Conservation (phyloP, 1,139 yeast genomes). For the Sugiyamaella novakii region DNA sequence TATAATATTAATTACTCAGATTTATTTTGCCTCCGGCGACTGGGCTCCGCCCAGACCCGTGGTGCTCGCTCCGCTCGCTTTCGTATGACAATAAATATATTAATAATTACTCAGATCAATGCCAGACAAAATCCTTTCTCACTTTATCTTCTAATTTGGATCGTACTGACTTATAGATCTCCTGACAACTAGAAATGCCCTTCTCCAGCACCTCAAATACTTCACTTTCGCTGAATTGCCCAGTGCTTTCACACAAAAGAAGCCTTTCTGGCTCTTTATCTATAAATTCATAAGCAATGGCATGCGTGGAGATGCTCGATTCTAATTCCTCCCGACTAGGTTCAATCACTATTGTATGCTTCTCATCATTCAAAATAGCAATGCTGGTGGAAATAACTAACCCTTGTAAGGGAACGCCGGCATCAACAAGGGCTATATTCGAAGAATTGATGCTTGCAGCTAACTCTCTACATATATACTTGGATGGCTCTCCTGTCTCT, state of each 20-base stretch:
- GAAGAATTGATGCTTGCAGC: constrained; percentile 73
- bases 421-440: constrained; percentile 73
- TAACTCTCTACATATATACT: constrained; percentile 51
- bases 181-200: constrained; percentile 52
- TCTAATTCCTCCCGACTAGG: constrained; percentile 52
- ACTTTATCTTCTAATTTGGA: constrained; percentile 52
- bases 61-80: no score
- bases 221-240: constrained; percentile 62
- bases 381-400: constrained; percentile 61
- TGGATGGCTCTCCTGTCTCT: constrained; percentile 52
- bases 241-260: constrained; percentile 69
- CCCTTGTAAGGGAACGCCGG: constrained; percentile 68
- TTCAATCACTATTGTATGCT: constrained; percentile 43
- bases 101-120: constrained; percentile 23
- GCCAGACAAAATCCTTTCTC: constrained; percentile 61
- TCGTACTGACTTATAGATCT: constrained; percentile 51
- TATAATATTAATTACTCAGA: background rate
- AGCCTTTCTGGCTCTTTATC: constrained; percentile 57
- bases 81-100: constrained; percentile 7
- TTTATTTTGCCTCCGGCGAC: no score
- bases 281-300: constrained; percentile 61
- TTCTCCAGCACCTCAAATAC: constrained; percentile 46
- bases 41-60: no score
- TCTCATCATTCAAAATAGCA: constrained; percentile 40
- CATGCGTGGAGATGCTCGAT: constrained; percentile 51